A percentile compares a stretch with the other conserved stretches of the same genome.
Conservation (phyloP, 768 basidiomycete genomes). For the Auricularia auricula-judae region DNA sequence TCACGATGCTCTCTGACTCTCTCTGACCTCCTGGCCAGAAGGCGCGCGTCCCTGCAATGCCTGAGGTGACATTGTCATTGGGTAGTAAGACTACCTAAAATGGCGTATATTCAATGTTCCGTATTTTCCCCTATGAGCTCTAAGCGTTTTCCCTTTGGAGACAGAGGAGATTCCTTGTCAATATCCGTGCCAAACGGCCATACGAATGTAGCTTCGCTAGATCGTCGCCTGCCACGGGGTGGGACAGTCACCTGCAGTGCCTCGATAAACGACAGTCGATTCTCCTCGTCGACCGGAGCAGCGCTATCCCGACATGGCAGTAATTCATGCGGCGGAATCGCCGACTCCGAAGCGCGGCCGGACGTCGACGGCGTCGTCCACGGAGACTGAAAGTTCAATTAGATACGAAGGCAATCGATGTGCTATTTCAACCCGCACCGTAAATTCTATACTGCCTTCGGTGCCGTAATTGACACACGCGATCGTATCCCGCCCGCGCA, state of each 20-base stretch:
- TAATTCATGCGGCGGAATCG: not conserved
- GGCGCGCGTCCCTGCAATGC: not conserved
- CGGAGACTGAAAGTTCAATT: not conserved
- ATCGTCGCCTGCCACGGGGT: not conserved
- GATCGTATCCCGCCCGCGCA: not conserved
- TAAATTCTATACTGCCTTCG: not conserved
- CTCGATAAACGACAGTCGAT: not conserved
- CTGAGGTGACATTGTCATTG: too few relatives aligned
- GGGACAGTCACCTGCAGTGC: not conserved
- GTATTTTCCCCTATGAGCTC: not conserved
- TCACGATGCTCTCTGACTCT: too few relatives aligned
- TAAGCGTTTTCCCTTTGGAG: not conserved
- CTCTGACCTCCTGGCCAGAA: too few relatives aligned
- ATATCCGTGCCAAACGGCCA: not conserved
- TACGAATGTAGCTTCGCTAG: not conserved
- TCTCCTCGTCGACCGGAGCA: not conserved
- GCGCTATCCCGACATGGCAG: not conserved
- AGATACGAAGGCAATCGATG: not conserved
- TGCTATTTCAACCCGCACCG: not conserved
- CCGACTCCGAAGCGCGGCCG: not conserved
- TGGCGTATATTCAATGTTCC: not conserved
- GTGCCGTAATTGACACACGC: not conserved
- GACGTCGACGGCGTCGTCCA: not conserved
- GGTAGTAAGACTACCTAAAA: too few relatives aligned
- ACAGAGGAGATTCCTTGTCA: not conserved